Evolutionary conservation across 2,329 filamentous ascomycete genomes (phyloP).

Genomic region (Aspergillus transmontanensis): DNA sequence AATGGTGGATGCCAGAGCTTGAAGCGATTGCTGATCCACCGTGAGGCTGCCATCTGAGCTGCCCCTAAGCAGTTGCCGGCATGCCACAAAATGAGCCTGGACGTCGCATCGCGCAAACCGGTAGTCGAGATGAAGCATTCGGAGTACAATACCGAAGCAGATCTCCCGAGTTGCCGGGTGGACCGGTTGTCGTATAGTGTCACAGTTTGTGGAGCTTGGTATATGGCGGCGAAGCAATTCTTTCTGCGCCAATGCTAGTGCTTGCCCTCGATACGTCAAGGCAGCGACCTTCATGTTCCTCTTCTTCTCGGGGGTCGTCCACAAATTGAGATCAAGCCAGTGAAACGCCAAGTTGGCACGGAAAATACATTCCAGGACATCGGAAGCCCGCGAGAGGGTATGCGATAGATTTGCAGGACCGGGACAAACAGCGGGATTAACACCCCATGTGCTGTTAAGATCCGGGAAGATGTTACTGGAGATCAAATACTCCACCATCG

Average conservation of each 20-base stretch:
- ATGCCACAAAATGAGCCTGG: neutral
- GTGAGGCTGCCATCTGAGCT: neutral
- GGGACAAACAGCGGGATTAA: conserved; percentile 1
- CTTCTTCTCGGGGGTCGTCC: neutral
- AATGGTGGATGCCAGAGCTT: neutral
- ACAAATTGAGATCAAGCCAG: neutral
- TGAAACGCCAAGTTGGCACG: conserved; percentile 4
- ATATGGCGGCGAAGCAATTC: neutral
- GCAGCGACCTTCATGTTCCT: neutral
- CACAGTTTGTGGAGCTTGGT: neutral
- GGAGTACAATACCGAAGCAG: conserved; percentile 1
- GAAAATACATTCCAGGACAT: conserved; percentile 2
- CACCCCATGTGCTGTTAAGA: conserved; percentile 3
- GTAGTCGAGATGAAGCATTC: conserved; percentile 6
- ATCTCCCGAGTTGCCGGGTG: neutral
- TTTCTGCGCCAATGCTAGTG: neutral
- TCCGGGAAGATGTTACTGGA: neutral
- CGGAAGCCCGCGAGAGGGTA: neutral
- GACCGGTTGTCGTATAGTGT: too few species aligned
- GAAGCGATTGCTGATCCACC: neutral
- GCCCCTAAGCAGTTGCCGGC: neutral
- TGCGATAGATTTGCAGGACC: conserved; percentile 3
- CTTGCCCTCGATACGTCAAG: conserved; percentile 2
- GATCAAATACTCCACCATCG: conserved; percentile 5
- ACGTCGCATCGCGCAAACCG: neutral